These are phyloP conservation scores for Poronia punctata DNA, from an alignment of 495 filamentous ascomycete species.

Conservation along the genomic window DNA sequence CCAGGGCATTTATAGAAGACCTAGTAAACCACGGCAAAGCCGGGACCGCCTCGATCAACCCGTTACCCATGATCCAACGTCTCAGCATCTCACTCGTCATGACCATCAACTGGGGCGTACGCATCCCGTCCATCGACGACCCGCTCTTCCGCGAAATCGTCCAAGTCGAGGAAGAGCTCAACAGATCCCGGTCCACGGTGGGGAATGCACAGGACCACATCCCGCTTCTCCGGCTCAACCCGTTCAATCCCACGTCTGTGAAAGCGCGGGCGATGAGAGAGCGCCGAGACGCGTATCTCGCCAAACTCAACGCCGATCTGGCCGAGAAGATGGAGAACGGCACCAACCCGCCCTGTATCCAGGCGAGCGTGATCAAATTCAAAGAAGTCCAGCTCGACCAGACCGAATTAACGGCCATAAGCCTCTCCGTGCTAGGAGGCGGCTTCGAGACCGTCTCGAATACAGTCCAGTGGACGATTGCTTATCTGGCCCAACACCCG, in stretches of 20 bases:
- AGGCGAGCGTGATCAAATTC: slow-evolving; percentile 57
- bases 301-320: slow-evolving; percentile 43
- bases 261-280: slow-evolving; percentile 52
- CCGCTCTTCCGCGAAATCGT: slow-evolving; percentile 56
- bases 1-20: slow-evolving; percentile 53
- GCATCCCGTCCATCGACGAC: slow-evolving; percentile 51
- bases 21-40: slow-evolving; percentile 47
- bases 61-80: slow-evolving; percentile 55
- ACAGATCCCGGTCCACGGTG: slow-evolving; percentile 51
- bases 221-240: slow-evolving; percentile 51
- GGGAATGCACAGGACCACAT: slow-evolving; percentile 61
- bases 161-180: slow-evolving; percentile 54
- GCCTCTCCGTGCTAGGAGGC: slow-evolving; percentile 55
- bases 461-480: slow-evolving; percentile 56
- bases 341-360: slow-evolving; percentile 55
- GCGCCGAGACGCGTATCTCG: slow-evolving; percentile 54
- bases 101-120: slow-evolving; percentile 58
- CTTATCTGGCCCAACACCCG: slow-evolving; percentile 47
- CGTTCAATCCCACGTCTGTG: slow-evolving; percentile 42
- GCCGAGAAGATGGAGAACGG: slow-evolving; percentile 53
- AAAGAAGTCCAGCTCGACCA: slow-evolving; percentile 51
- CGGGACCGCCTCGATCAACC: slow-evolving; percentile 48
- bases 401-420: slow-evolving; percentile 55
- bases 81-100: slow-evolving; percentile 50
- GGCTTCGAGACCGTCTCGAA: slow-evolving; percentile 60